phyloP scores from a whole-genome alignment of 2,329 filamentous ascomycete genomes.

The Aspergillus intermedius region DNA sequence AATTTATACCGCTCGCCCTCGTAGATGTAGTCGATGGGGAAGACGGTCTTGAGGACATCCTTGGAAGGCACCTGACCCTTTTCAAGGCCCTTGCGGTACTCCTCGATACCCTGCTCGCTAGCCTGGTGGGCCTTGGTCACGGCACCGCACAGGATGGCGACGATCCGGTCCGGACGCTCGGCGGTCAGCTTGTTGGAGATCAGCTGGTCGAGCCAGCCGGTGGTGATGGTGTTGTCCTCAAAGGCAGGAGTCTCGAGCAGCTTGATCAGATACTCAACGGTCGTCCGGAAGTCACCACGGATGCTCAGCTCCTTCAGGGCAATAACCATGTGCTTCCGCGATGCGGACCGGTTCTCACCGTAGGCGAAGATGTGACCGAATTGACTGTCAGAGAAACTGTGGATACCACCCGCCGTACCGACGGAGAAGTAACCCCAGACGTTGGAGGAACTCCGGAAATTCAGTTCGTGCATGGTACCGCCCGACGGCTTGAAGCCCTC shows the following conservation, averaged over 20 bases:
- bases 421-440: slow-evolving; percentile 99
- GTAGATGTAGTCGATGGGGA: slow-evolving; percentile 97
- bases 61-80: slow-evolving; percentile 97
- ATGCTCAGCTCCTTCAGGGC: slow-evolving; percentile 98
- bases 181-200: slow-evolving; percentile 97
- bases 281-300: slow-evolving; percentile 97
- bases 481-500: slow-evolving; percentile 99
- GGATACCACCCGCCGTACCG: slow-evolving; percentile 90
- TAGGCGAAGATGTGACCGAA: slow-evolving; percentile 99
- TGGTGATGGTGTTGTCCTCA: slow-evolving; percentile 98
- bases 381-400: slow-evolving; percentile 98
- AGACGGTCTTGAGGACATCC: slow-evolving; percentile 95
- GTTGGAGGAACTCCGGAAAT: slow-evolving; percentile 97
- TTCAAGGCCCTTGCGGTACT: slow-evolving; percentile 83
- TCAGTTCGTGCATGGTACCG: slow-evolving; percentile 97
- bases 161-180: slow-evolving; percentile 84
- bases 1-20: slow-evolving; percentile 97
- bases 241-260: slow-evolving; percentile 96
- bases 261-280: slow-evolving; percentile 98
- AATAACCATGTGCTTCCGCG: slow-evolving; percentile 98
- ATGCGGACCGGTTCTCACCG: slow-evolving; percentile 92
- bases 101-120: slow-evolving; percentile 80
- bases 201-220: slow-evolving; percentile 96
- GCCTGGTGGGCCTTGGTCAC: slow-evolving; percentile 90
- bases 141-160: slow-evolving; percentile 93